Evolutionary conservation across 441 rosid species (phyloP), one percentile per base, ranked within the genome.

Genomic region (Erodium texanum): DNA sequence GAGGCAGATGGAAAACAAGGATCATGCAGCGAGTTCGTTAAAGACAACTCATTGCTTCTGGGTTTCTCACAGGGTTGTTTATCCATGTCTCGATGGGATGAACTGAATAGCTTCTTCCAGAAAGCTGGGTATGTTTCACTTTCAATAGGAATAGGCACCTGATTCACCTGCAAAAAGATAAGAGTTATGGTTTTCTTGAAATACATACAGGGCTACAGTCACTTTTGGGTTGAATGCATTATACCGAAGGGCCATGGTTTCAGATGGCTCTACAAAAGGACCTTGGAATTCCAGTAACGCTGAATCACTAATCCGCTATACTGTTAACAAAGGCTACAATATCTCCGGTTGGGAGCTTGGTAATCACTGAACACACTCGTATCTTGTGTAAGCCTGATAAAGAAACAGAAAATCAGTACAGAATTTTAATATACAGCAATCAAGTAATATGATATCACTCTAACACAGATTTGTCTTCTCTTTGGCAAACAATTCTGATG

Each of bases 271-370:
- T 50, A 84, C 93, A 66, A 63, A 59, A n/a, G 98, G 99, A 69
- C 79, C 88, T 65, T 94, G 99, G 99, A 73, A 94, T 77, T 83
- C 79, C 75, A 73, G 79, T 7, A 95, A 90, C 84, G 96, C 99
- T 19, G 79, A 86, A 82, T 89, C 94, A 12, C 74, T 95, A 24
- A 88, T 95, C 11, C 81, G 82, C 7, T 92, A 82, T 70, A 90
- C 90, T 7, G 84, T 73, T n/a, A 61, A 75, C 69, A 85, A 82
- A 79, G 85, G 86, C 70, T 83, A 90, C 69, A 45, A 76, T 10
- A 81, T 95, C 36, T 78, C 82, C 75, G 92, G 90, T 15, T 95
- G 97, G 98, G 99, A 95, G 86, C 90, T 95, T 0, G 98, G 98
- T 94, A 82, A 81, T 85, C 64, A 29, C 20, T 5, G 24, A 2